phyloP scores from a whole-genome alignment of 371 early-diverging fungal species.

The Mortierella sp. region DNA sequence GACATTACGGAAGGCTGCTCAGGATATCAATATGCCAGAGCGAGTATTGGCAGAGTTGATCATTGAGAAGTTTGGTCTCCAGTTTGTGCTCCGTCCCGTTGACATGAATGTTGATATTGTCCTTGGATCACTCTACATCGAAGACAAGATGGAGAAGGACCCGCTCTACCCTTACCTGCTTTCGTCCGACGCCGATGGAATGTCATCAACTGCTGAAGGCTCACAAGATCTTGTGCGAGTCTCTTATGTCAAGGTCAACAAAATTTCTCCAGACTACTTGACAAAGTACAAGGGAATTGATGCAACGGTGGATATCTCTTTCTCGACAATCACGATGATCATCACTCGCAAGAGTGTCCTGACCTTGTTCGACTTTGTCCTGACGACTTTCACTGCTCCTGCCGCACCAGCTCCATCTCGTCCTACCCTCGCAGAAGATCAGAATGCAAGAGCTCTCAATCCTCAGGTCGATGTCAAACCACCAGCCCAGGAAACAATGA shows the following conservation, averaged over 20 bases:
- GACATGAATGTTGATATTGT: conserved; percentile 81
- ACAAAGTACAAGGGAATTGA: conserved; percentile 81
- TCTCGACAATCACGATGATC: conserved; percentile 86
- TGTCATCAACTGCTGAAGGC: conserved; percentile 33
- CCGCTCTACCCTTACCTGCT: conserved; percentile 75
- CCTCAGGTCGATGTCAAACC: conserved; percentile 25
- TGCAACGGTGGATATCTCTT: conserved; percentile 83
- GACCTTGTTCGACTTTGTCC: conserved; percentile 84
- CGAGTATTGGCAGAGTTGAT: conserved; percentile 73
- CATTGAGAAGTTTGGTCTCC: conserved; percentile 75
- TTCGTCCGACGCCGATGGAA: conserved; percentile 64
- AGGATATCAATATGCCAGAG: conserved; percentile 57
- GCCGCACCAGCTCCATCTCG: conserved; percentile 17
- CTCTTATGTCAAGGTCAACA: conserved; percentile 77
- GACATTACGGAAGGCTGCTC: conserved; percentile 65
- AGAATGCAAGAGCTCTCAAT: conserved; percentile 10
- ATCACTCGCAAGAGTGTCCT: conserved; percentile 89
- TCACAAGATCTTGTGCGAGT: conserved; percentile 75
- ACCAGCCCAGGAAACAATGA: conserved; percentile 57
- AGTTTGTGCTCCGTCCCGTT: conserved; percentile 75
- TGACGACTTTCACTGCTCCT: conserved; percentile 82
- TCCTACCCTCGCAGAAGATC: conserved; percentile 8
- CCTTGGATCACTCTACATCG: conserved; percentile 79
- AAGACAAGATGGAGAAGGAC: conserved; percentile 76
- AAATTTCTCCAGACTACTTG: conserved; percentile 80